phyloP scores from a whole-genome alignment of 2,329 filamentous ascomycete species.

The Ampelomyces quisqualis region DNA sequence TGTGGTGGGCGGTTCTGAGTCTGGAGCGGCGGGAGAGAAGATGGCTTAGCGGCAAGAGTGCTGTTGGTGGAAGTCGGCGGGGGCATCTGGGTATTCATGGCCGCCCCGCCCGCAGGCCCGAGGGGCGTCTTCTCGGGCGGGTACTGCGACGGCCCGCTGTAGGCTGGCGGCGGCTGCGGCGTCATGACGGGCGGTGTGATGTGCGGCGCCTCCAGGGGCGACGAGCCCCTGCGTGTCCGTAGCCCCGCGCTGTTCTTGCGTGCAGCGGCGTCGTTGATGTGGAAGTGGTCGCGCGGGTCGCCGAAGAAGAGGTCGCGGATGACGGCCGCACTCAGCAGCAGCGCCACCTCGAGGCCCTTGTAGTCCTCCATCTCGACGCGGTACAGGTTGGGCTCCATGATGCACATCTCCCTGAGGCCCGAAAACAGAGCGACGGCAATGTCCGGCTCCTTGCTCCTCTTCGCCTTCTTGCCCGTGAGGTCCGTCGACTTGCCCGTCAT shows the following conservation, averaged over 20 bases:
- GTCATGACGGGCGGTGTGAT: conserved; percentile 38
- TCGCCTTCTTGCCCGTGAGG: conserved; percentile 62
- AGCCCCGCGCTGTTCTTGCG: conserved; percentile 43
- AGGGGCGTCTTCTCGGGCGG: conserved; percentile 23
- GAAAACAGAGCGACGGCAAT: conserved; percentile 87
- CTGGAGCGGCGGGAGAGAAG: conserved; percentile 32
- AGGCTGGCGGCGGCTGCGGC: conserved; percentile 30
- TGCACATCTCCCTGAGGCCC: conserved; percentile 71
- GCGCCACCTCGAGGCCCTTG: conserved; percentile 84
- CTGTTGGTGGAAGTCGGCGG: conserved; percentile 17
- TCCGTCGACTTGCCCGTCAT: conserved; percentile 74
- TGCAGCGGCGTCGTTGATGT: conserved; percentile 57
- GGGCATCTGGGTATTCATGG: conserved; percentile 17
- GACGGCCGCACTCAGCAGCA: conserved; percentile 62
- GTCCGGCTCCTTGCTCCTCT: conserved; percentile 82
- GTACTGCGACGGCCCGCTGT: conserved; percentile 24
- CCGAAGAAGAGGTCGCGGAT: conserved; percentile 65
- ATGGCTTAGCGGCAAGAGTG: conserved; percentile 26
- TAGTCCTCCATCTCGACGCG: conserved; percentile 90
- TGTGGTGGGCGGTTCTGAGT: conserved; percentile 23
- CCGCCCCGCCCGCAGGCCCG: conserved; percentile 17
- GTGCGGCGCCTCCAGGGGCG: conserved; percentile 30
- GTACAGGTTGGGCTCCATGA: conserved; percentile 91
- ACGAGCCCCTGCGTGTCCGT: conserved; percentile 38
- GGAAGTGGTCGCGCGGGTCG: conserved; percentile 74